These are phyloP conservation scores for Pseudomicrostroma phylloplanum DNA, from an alignment of 1,284 basidiomycete genomes.

Conservation along the genomic window DNA sequence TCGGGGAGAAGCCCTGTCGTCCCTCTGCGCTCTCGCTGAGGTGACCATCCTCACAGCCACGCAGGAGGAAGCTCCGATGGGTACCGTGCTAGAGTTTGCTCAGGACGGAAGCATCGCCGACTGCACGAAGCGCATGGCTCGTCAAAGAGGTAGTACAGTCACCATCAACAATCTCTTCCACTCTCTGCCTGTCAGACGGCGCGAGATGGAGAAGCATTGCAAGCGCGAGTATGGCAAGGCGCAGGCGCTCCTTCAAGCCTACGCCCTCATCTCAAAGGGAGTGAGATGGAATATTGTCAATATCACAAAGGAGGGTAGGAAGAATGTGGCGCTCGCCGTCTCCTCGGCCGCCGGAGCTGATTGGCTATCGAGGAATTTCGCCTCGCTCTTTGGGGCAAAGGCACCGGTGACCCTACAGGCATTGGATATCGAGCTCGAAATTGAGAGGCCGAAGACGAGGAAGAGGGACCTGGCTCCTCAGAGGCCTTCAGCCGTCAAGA, in stretches of 20 bases:
- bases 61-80: conserved; percentile 34
- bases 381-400: conserved; percentile 78
- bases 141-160: conserved; percentile 83
- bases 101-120: conserved; percentile 29
- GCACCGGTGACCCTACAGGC: conserved; percentile 69
- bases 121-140: conserved; percentile 56
- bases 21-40: conserved; percentile 78
- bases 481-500: neutral
- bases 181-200: conserved; percentile 79
- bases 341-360: conserved; percentile 57
- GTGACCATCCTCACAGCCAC: conserved; percentile 45
- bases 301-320: conserved; percentile 65
- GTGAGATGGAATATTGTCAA: conserved; percentile 74
- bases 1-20: conserved; percentile 88
- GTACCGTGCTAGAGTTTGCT: conserved; percentile 40
- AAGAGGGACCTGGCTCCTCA: neutral
- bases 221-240: conserved; percentile 89
- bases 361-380: conserved; percentile 61
- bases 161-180: conserved; percentile 69
- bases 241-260: conserved; percentile 72
- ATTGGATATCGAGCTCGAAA: conserved; percentile 57
- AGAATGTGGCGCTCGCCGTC: conserved; percentile 14
- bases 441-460: conserved; percentile 13
- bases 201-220: conserved; percentile 80
- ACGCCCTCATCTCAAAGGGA: conserved; percentile 68